These are phyloP conservation scores for Kwoniella shandongensis DNA, from an alignment of 768 basidiomycete genomes.

Conservation along the genomic window DNA sequence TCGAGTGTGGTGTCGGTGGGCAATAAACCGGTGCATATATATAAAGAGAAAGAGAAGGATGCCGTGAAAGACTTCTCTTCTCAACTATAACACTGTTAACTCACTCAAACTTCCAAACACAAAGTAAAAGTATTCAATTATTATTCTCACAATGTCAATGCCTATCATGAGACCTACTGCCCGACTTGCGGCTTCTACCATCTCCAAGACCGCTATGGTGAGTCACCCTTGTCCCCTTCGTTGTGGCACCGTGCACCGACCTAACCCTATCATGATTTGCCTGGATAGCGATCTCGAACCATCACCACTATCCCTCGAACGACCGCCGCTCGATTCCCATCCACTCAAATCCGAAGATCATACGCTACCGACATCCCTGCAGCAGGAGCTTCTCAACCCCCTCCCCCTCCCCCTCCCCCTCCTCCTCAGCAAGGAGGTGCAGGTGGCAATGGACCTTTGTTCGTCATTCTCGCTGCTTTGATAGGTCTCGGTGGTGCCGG, in stretches of 20 bases:
- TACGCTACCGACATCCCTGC: conserved; percentile 21
- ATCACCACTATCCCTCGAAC: conserved; percentile 6
- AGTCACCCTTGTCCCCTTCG: not conserved
- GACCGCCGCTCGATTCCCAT: conserved; percentile 1
- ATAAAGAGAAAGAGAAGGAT: too few species aligned
- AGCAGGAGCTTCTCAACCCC: conserved; percentile 5
- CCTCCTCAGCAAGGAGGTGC: conserved; percentile 8
- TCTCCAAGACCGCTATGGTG: conserved; percentile 14
- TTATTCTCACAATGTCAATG: conserved; percentile 7
- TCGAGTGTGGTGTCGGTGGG: too few species aligned
- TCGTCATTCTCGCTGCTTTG: conserved; percentile 44
- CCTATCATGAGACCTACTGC: conserved; percentile 25
- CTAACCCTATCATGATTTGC: too few species aligned
- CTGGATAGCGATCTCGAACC: conserved; percentile 13
- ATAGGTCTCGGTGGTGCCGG: conserved; percentile 43
- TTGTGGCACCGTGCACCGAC: too few species aligned
- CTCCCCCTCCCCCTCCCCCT: conserved; percentile 14
- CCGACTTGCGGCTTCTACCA: conserved; percentile 20
- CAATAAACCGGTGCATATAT: too few species aligned
- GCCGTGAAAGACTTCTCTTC: too few species aligned
- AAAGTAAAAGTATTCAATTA: too few species aligned
- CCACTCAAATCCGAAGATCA: conserved; percentile 13
- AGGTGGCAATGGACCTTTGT: conserved; percentile 31
- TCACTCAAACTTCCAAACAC: not conserved
- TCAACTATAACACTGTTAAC: not conserved